Conservation (phyloP, 1,139 yeast genomes). For the Hemisphaericaspora subhashii region DNA sequence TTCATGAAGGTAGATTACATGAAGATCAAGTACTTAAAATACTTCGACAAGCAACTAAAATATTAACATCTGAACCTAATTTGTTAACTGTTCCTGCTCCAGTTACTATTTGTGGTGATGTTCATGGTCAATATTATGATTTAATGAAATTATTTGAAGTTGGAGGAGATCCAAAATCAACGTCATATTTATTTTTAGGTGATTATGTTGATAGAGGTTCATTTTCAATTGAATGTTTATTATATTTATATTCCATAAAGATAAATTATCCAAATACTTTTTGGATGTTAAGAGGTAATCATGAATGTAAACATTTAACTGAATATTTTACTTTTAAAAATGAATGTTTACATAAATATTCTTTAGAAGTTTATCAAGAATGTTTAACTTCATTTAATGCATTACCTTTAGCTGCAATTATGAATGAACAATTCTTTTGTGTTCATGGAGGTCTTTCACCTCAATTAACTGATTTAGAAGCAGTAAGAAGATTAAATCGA, state of each 20-base stretch:
- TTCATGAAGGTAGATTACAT: constrained; percentile 75
- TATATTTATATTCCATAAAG: constrained; percentile 79
- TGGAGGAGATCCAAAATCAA: constrained; percentile 81
- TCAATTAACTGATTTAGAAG: constrained; percentile 69
- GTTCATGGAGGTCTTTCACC: constrained; percentile 98
- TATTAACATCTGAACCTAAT: constrained; percentile 75
- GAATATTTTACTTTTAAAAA: constrained; percentile 91
- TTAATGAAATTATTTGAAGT: constrained; percentile 89
- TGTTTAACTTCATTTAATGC: constrained; percentile 82
- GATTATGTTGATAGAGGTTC: constrained; percentile 97
- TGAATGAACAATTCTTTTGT: constrained; percentile 94
- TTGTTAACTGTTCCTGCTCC: constrained; percentile 85
- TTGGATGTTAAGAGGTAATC: constrained; percentile 90
- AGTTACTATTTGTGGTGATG: constrained; percentile 93
- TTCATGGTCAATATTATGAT: constrained; percentile 94
- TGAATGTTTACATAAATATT: constrained; percentile 89
- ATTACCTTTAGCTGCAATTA: constrained; percentile 87
- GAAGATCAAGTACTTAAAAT: constrained; percentile 74
- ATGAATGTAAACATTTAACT: constrained; percentile 92
- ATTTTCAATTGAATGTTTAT: constrained; percentile 83
- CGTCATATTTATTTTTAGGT: constrained; percentile 84
- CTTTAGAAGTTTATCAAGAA: constrained; percentile 64
- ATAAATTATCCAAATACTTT: constrained; percentile 74
- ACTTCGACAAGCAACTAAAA: constrained; percentile 62
- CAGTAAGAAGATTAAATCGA: constrained; percentile 68